Evolutionary conservation across 352 stramenopile genomes (phyloP).

Genomic region (Phytophthora idaei): DNA sequence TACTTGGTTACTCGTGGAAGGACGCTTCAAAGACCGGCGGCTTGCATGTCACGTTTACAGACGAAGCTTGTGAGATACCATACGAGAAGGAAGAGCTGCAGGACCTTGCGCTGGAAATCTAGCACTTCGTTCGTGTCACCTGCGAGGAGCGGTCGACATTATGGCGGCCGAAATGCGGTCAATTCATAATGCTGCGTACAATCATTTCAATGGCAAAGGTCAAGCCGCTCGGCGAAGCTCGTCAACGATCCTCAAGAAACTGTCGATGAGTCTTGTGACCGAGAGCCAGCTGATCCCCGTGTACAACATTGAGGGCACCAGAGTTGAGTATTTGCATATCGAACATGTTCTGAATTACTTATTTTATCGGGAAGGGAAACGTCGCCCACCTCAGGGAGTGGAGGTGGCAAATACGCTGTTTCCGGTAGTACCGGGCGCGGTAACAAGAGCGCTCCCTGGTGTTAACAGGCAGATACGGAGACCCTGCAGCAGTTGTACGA

Average conservation of each 20-base stretch:
- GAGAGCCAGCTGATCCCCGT: conserved; percentile 1
- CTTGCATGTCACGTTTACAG: conserved; percentile 11
- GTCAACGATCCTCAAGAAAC: neutral
- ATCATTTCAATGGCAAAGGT: conserved; percentile 15
- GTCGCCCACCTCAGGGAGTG: neutral
- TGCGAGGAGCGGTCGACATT: neutral
- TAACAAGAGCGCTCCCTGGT: neutral
- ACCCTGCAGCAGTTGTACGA: neutral
- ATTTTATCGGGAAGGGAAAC: conserved; percentile 12
- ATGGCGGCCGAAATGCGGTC: conserved; percentile 19
- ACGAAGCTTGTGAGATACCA: neutral
- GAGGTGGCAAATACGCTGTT: neutral
- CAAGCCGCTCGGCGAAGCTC: conserved; percentile 8
- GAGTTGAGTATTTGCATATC: neutral
- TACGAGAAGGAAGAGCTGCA: conserved; percentile 2
- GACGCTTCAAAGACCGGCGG: neutral
- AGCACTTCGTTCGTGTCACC: conserved; percentile 6
- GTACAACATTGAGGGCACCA: neutral
- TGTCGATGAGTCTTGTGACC: neutral
- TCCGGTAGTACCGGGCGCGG: neutral
- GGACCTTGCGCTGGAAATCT: conserved; percentile 8
- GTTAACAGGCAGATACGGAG: neutral
- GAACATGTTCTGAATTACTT: conserved; percentile 12
- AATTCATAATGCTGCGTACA: neutral
- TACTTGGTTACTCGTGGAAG: conserved; percentile 9